These are phyloP conservation scores for Aspergillus pseudonomiae DNA, from an alignment of 2,329 filamentous ascomycete genomes.

Conservation along the genomic window DNA sequence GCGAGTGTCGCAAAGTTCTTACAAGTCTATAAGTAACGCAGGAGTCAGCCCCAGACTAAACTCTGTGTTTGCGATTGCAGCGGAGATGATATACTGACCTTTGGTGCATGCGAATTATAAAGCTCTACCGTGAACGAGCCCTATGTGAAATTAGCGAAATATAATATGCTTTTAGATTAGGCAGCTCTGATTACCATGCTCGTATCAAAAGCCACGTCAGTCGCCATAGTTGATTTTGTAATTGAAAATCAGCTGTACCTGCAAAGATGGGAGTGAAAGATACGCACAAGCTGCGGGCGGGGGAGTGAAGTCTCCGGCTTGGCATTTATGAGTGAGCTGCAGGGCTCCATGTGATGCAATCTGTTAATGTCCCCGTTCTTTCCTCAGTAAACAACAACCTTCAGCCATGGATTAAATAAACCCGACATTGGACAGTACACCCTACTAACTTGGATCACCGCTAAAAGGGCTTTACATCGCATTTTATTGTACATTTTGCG, in stretches of 20 bases:
- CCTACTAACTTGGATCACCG: not conserved
- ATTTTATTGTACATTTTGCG: not conserved
- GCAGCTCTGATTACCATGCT: slow-evolving; percentile 68
- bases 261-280: not conserved
- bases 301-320: slow-evolving; percentile 22
- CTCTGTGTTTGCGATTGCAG: not conserved
- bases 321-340: slow-evolving; percentile 19
- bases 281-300: slow-evolving; percentile 13
- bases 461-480: not conserved
- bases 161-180: not conserved
- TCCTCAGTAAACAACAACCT: slow-evolving; percentile 11
- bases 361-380: slow-evolving; percentile 5
- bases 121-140: slow-evolving; percentile 85
- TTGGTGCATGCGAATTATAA: slow-evolving; percentile 85
- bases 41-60: slow-evolving; percentile 19
- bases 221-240: slow-evolving; percentile 61
- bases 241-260: not conserved
- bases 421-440: not conserved
- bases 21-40: slow-evolving; percentile 63
- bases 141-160: slow-evolving; percentile 49
- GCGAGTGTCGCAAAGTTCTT: slow-evolving; percentile 83
- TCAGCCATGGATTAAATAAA: slow-evolving; percentile 16
- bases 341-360: slow-evolving; percentile 6
- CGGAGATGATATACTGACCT: slow-evolving; percentile 40
- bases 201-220: slow-evolving; percentile 79